Evolutionary conservation across 805 yeast species (phyloP), one percentile per base, ranked within the genome.

Genomic region (Ogataea angusta): DNA sequence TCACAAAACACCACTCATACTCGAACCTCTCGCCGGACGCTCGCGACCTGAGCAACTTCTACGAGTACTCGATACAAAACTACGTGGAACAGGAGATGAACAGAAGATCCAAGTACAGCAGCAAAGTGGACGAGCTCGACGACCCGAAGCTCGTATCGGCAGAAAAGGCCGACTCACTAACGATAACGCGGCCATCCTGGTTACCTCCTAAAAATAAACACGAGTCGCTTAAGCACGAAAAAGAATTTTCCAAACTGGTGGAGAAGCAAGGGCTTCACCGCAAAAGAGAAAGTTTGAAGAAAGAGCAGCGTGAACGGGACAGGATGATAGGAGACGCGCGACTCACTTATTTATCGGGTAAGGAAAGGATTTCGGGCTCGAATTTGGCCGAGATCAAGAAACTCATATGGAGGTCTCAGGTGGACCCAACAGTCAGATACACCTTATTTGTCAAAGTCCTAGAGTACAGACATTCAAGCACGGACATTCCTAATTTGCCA

Each of bases 181-280:
- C 82, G 37, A 78, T 76, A 31, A 73, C 87, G 1, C 69, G 90
- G 49, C 90, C 90, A 3, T 72, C 78, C 36, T 79, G 86, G 75
- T 58, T 81, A 32, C 90, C 90, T 5, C 88, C 88, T 5, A 82
- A 82, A 56, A 65, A 68, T 28, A 53, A 63, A 3, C 57, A 54
- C 10, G 90, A 82, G 52, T 70, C 70, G 30, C 56, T 64, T 24
- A 68, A 68, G 42, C 90, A 82, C 53, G 80, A 78, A 49, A 67
- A 63, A 34, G 80, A 81, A 53, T 71, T 81, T 40, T 63, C 70
- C 27, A 53, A 54, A 16, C 50, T 67, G 41, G 57, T 67, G 14
- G 62, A 64, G 14, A 45, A 52, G 16, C 59, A 67, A 4, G 68
- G 68, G 1, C 50, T 53, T 31, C 48, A 52, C 19, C 43, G 64